Percentiles rank a stretch among this genome's conserved stretches.
Conservation (phyloP, 2,329 filamentous ascomycete species). For the Talaromyces verruculosus region DNA sequence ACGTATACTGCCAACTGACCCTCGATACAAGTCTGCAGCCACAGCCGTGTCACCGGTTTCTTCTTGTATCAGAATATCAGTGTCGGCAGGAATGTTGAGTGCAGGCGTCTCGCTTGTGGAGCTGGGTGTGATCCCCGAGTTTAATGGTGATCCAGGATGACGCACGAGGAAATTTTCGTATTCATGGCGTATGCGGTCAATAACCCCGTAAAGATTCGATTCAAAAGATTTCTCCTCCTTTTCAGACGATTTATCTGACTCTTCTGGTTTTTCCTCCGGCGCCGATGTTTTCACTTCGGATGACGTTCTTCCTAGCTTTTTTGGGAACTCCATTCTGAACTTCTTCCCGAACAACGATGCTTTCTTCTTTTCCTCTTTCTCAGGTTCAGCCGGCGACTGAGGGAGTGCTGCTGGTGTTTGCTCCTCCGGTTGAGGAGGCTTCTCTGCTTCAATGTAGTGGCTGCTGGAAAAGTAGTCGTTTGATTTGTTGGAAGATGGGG, state of each 20-base stretch:
- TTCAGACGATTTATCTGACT: conserved; percentile 54
- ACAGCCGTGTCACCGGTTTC: conserved; percentile 63
- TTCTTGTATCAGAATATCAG: conserved; percentile 64
- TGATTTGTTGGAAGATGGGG: conserved; percentile 58
- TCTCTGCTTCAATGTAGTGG: conserved; percentile 50
- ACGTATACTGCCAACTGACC: conserved; percentile 76
- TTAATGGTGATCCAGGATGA: conserved; percentile 40
- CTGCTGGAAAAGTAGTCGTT: conserved; percentile 76
- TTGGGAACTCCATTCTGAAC: conserved; percentile 73
- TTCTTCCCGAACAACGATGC: conserved; percentile 74
- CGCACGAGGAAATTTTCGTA: conserved; percentile 46
- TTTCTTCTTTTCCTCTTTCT: conserved; percentile 62
- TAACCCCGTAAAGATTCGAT: conserved; percentile 47
- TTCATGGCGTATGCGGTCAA: conserved; percentile 47
- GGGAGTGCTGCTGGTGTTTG: conserved; percentile 47
- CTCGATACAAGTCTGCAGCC: conserved; percentile 83
- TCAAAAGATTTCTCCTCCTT: conserved; percentile 49
- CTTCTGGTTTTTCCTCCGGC: conserved; percentile 70
- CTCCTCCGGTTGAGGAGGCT: conserved; percentile 50
- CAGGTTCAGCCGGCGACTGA: conserved; percentile 55
- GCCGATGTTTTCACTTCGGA: conserved; percentile 69
- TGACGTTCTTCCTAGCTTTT: conserved; percentile 73
- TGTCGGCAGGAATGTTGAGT: conserved; percentile 49
- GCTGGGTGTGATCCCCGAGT: conserved; percentile 45
- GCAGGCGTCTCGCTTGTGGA: conserved; percentile 47